These are phyloP conservation scores for Didymella segeticola DNA, from an alignment of 2,329 filamentous ascomycete species.

Conservation along the genomic window DNA sequence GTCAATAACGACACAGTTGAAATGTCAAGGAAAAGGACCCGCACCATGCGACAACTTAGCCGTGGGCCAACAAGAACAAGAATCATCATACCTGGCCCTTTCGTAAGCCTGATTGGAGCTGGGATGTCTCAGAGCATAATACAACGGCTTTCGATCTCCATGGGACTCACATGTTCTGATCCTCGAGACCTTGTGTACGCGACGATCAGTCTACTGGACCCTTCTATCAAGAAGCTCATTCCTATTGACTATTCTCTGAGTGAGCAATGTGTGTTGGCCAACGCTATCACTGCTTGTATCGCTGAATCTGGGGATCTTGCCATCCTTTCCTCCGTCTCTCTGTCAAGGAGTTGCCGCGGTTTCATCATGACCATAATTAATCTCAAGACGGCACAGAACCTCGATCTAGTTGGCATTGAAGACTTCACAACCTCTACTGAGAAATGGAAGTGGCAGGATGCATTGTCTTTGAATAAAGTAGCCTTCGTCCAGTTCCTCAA, in stretches of 20 bases:
- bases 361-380: too few relatives aligned
- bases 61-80: too few relatives aligned
- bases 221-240: not conserved
- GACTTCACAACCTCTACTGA: too few relatives aligned
- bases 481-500: too few relatives aligned
- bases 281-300: not conserved
- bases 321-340: not conserved
- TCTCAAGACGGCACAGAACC: too few relatives aligned
- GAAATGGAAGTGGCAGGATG: too few relatives aligned
- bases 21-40: not conserved
- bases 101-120: too few relatives aligned
- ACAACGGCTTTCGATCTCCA: not conserved
- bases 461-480: too few relatives aligned
- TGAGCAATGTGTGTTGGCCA: not conserved
- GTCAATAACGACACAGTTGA: not conserved
- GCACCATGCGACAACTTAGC: not conserved
- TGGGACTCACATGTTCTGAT: not conserved
- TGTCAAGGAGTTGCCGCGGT: not conserved
- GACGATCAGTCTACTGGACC: not conserved
- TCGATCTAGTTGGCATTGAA: too few relatives aligned
- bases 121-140: too few relatives aligned
- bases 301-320: not conserved
- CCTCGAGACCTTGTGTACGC: not conserved
- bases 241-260: not conserved
- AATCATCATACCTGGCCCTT: too few relatives aligned